Evolutionary conservation across 805 yeast genomes (phyloP), one percentile per base, ranked within the genome.

Genomic region (Lachancea quebecensis): DNA sequence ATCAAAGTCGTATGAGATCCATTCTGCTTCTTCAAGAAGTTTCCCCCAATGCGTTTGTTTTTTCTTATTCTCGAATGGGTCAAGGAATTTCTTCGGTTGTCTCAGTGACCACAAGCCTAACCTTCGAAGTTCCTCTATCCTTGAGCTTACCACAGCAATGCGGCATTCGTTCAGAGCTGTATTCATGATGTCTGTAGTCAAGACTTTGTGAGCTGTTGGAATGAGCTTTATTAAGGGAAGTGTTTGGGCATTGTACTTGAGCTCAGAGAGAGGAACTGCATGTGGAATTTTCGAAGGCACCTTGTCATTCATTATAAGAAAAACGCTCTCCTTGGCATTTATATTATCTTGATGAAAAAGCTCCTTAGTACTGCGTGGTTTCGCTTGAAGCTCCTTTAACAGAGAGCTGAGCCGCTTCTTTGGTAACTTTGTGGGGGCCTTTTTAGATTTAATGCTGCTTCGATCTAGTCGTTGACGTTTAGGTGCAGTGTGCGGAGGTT

Each of bases 111-210:
- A 93, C 55, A 85, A 81, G 2, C 86, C 85, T 47, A 83, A 82
- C 39, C 95, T 72, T 61, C 88, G 87, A 50, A 93, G 71, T 61
- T 91, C 98, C 58, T 91, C 98, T 39, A 93, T 90, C 49, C 98
- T 73, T 1, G 95, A 84, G 55, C 88, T 85, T 15, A 88, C 79
- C 10, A 89, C 96, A 0, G 95, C 86, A 2, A 91, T 81, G 59
- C 90, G 85, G 3, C 96, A 96, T 59, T 93, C 99, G 11, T 87
- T 76, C 30, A 90, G 68, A 0, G 95, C 86, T 55, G 84, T 77
- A 58, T 88, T 95, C 65, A 79, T 93, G 46, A 85, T 79, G 42
- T 87, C 91, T 0, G 98, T 85, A 29, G 89, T 79, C 33, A 91
- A 70, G 0, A 85, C 82, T 59, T 93, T 93, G 58, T 90, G 96